These are phyloP conservation scores for Trametes elegans DNA, from an alignment of 768 basidiomycete genomes.

Conservation along the genomic window DNA sequence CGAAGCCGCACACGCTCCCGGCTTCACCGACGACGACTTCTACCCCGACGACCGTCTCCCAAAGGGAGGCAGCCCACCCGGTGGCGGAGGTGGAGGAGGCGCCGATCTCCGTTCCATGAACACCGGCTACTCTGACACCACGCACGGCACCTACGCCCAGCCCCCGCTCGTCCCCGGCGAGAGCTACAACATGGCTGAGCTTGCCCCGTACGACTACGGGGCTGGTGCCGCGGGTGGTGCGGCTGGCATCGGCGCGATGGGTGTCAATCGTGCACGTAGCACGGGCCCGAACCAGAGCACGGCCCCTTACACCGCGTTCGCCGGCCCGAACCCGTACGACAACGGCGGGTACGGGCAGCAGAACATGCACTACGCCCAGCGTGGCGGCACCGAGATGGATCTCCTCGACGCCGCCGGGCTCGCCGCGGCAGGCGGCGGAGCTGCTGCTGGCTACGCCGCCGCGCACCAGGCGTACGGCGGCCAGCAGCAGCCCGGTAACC, in stretches of 20 bases:
- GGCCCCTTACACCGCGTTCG: conserved; percentile 40
- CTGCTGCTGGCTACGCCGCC: conserved; percentile 7
- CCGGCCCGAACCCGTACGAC: conserved; percentile 29
- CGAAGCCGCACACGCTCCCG: conserved; percentile 52
- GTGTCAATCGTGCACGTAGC: conserved; percentile 32
- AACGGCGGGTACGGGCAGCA: conserved; percentile 13
- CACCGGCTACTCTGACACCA: conserved; percentile 45
- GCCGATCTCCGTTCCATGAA: conserved; percentile 19
- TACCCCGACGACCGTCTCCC: conserved; percentile 27
- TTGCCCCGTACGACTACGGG: conserved; percentile 37
- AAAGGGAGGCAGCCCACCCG: background rate
- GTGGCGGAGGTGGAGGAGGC: background rate
- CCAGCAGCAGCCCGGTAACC: background rate
- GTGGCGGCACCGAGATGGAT: conserved; percentile 9
- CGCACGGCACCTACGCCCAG: conserved; percentile 58
- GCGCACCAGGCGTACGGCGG: background rate
- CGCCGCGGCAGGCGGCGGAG: conserved; percentile 18
- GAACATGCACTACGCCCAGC: background rate
- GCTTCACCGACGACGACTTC: conserved; percentile 54
- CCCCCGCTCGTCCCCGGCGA: conserved; percentile 36
- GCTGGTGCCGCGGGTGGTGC: conserved; percentile 31
- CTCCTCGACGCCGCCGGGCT: conserved; percentile 27
- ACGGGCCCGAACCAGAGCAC: conserved; percentile 28
- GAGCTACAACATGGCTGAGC: conserved; percentile 52
- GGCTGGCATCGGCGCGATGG: conserved; percentile 39